These are phyloP conservation scores for Huntiella bhutanensis DNA, from an alignment of 2,329 filamentous ascomycete genomes.

Conservation along the genomic window DNA sequence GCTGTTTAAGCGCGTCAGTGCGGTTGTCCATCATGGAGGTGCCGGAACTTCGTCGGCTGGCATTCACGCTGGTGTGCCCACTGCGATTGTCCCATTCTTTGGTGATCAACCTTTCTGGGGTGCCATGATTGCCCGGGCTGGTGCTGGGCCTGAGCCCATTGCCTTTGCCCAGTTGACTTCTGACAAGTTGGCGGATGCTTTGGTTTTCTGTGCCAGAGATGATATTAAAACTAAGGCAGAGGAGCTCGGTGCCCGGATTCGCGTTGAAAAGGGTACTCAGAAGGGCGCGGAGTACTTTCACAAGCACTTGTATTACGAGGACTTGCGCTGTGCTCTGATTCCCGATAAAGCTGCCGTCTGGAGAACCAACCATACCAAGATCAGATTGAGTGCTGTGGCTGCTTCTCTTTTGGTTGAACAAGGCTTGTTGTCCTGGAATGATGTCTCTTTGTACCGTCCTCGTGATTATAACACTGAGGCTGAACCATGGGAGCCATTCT, in stretches of 20 bases:
- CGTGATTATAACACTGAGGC: constrained; percentile 59
- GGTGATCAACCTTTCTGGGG: constrained; percentile 76
- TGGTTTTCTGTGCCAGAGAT: constrained; percentile 39
- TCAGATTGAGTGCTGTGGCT: constrained; percentile 52
- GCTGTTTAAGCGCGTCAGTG: constrained; percentile 65
- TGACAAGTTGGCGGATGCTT: constrained; percentile 45
- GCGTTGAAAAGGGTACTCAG: constrained; percentile 44
- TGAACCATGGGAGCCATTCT: constrained; percentile 62
- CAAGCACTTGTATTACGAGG: constrained; percentile 45
- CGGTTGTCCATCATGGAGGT: constrained; percentile 73
- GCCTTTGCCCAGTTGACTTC: constrained; percentile 48
- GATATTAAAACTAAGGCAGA: constrained; percentile 37
- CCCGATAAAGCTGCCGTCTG: constrained; percentile 55
- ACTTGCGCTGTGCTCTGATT: constrained; percentile 49
- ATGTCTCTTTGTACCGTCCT: constrained; percentile 45
- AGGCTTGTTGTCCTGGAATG: constrained; percentile 44
- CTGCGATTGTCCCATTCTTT: constrained; percentile 72
- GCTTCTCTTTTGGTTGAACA: constrained; percentile 48
- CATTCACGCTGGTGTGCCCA: constrained; percentile 63
- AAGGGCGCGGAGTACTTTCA: constrained; percentile 51
- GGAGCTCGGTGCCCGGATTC: constrained; percentile 44
- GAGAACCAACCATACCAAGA: constrained; percentile 44
- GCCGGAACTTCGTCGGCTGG: constrained; percentile 77
- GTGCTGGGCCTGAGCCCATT: constrained; percentile 52
- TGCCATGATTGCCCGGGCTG: constrained; percentile 51